Percentiles rank a stretch among this genome's conserved stretches.
Evolutionary conservation across 345 rosid genomes (phyloP).

Genomic region (Arabidopsis thaliana): DNA sequence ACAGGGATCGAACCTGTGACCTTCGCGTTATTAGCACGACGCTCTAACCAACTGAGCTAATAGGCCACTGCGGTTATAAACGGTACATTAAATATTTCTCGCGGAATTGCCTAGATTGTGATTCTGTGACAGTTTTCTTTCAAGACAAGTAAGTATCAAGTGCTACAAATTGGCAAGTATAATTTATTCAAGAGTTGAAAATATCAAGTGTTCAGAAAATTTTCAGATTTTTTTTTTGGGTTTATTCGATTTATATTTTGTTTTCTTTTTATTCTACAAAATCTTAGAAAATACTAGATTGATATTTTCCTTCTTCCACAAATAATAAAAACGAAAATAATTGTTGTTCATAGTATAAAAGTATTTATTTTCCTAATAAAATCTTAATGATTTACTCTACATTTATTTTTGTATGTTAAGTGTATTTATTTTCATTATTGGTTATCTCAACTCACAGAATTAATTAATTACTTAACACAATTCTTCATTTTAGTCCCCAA

Average conservation of each 20-base stretch:
- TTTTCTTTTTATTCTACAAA: no score
- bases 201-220: no score
- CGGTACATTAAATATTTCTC: no score
- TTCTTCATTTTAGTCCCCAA: background rate
- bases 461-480: background rate
- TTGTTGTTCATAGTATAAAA: background rate
- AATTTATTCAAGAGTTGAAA: no score
- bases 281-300: no score
- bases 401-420: background rate
- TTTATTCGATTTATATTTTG: no score
- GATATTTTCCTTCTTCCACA: no score
- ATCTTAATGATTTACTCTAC: background rate
- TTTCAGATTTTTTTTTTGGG: no score
- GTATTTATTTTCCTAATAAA: background rate
- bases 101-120: no score
- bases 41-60: conserved; percentile 93
- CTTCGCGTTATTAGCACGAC: conserved; percentile 98
- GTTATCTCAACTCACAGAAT: background rate
- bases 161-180: no score
- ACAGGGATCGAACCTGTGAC: conserved; percentile 81
- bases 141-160: no score
- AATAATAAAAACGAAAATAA: background rate
- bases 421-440: background rate
- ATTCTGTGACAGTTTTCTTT: no score
- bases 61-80: conserved; percentile 40